A percentile compares a stretch with the other conserved stretches of the same genome.
Evolutionary conservation across 192 early-diverging fungal species (phyloP).

Genomic region (Phlyctochytrium bullatum): DNA sequence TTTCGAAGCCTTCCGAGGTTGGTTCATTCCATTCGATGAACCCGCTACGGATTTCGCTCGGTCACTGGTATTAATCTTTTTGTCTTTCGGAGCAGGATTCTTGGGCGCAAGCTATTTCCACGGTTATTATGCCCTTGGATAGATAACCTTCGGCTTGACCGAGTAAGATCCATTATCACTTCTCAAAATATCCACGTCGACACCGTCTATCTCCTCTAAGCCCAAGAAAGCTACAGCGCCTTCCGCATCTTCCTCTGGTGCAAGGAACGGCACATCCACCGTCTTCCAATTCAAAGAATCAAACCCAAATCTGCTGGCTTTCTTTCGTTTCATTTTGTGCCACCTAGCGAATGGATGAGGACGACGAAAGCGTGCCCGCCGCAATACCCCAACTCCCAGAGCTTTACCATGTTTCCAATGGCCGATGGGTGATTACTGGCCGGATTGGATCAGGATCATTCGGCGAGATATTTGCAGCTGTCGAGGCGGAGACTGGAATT

Average conservation of each 20-base stretch:
- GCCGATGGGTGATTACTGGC: conserved; percentile 28
- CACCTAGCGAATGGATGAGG: neutral
- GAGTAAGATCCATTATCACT: too few relatives aligned
- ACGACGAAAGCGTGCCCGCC: neutral
- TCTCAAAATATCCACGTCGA: conserved; percentile 74
- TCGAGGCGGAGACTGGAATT: conserved; percentile 26
- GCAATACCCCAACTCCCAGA: conserved; percentile 15
- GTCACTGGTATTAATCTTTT: too few relatives aligned
- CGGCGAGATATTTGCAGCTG: conserved; percentile 43
- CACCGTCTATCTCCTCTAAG: conserved; percentile 83
- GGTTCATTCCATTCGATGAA: too few relatives aligned
- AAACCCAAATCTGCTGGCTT: neutral
- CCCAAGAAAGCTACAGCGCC: conserved; percentile 74
- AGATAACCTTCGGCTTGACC: too few relatives aligned
- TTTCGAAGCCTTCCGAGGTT: too few relatives aligned
- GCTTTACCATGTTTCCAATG: conserved; percentile 33
- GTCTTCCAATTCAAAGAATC: neutral
- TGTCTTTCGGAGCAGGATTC: too few relatives aligned
- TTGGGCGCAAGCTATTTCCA: too few relatives aligned
- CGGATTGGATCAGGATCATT: conserved; percentile 45
- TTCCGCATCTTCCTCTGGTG: conserved; percentile 55
- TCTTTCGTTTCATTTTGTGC: neutral
- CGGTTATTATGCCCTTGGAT: too few relatives aligned
- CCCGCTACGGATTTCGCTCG: too few relatives aligned
- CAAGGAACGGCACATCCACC: neutral